These are phyloP conservation scores for Nakazawaea peltata DNA, from an alignment of 805 yeast genomes.

Conservation along the genomic window DNA sequence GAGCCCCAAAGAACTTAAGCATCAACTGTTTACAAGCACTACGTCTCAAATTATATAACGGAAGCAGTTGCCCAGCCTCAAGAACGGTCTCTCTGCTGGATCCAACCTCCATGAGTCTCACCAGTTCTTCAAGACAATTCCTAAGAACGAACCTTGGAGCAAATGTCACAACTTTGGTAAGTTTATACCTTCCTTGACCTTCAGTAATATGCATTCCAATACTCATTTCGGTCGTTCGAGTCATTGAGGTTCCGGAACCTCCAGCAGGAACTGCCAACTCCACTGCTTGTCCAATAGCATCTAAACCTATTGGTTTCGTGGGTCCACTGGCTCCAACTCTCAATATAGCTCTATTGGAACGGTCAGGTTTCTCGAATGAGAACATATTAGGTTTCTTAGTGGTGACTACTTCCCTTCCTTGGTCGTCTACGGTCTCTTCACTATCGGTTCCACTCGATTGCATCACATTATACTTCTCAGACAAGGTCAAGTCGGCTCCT, in stretches of 20 bases:
- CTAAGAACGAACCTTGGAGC: conserved; percentile 77
- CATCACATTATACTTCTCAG: conserved; percentile 46
- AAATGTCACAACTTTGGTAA: conserved; percentile 70
- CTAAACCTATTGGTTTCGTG: conserved; percentile 74
- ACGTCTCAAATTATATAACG: conserved; percentile 59
- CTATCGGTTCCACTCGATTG: conserved; percentile 29
- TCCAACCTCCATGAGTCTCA: conserved; percentile 64
- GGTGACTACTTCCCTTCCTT: conserved; percentile 21
- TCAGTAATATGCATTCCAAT: conserved; percentile 71
- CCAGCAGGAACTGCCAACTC: conserved; percentile 41
- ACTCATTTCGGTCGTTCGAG: conserved; percentile 52
- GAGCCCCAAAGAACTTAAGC: conserved; percentile 48
- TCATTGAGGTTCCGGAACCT: too few species aligned
- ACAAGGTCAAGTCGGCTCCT: conserved; percentile 54
- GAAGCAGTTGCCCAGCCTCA: conserved; percentile 37
- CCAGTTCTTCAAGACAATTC: conserved; percentile 47
- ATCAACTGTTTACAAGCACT: conserved; percentile 50
- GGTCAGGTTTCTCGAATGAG: conserved; percentile 62
- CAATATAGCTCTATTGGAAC: conserved; percentile 58
- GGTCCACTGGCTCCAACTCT: conserved; percentile 61
- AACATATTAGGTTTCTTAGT: conserved; percentile 64
- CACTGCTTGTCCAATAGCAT: conserved; percentile 78
- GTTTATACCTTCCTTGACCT: conserved; percentile 76
- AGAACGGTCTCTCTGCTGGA: conserved; percentile 42
- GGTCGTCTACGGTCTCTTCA: conserved; percentile 3